Base-by-base conservation (phyloP, 306 rosid genomes). In the Cercis canadensis region DNA sequence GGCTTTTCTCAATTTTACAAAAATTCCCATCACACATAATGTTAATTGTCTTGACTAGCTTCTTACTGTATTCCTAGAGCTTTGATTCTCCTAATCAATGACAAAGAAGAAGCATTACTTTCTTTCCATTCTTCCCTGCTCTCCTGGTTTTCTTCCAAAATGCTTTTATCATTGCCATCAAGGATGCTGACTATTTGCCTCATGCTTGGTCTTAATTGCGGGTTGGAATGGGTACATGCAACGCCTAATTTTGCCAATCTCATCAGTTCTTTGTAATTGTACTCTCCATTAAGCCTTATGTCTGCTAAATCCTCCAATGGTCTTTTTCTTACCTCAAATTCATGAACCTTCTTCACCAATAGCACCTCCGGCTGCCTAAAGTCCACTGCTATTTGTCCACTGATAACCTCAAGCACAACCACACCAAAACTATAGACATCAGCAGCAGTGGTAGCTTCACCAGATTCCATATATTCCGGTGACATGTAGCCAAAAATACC, bases 401-500 rank as follows among this genome's bases (percentile, higher is more conserved):
- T 90, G 21, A 90, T 57, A 72, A 88, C 78, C 77, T 93, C 97
- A 39, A 93, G 98, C 62, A 93, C 81, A 75, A 93, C 92, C 33
- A 93, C 90, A 2, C 98, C 98, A 52, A 88, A 90, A 83, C 98
- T 90, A 62, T 90, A 93, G 32, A 93, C 83, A 78, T 93, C 98
- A 16, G 90, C 96, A 11, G 78, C 80, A 0, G 96, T 11, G 3
- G 85, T 83, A 17, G 92, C 98, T 66, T 88, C 89, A 2, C 97
- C 98, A 0, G 90, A 85, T 54, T 81, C 82, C 33, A 93, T 62
- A 33, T 87, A 90, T 81, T 93, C 98, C 0, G 98, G 98, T 4
- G 98, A 82, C 90, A 93, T 87, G 77, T 88, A 93, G 54, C 98
- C 98, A 0, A 93, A 93, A 65, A 93, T 93, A 62, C 98, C 98